Evolutionary conservation across 805 yeast genomes (phyloP).

Genomic region (Komagataella mondaviorum): DNA sequence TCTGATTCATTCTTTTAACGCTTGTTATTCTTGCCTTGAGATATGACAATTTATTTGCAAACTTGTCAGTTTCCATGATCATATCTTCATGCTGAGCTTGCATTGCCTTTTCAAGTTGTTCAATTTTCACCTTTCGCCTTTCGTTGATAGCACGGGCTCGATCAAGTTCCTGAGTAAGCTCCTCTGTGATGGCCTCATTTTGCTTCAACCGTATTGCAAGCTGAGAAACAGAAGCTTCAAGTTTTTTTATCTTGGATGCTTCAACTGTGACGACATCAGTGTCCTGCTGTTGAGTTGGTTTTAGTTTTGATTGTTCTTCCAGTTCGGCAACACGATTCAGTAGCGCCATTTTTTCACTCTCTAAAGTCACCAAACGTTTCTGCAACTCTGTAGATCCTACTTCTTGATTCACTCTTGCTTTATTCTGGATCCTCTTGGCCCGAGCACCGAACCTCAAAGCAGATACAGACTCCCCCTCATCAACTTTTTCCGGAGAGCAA

Average conservation of each 20-base stretch:
- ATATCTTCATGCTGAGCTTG: constrained; percentile 36
- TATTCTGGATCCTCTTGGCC: constrained; percentile 55
- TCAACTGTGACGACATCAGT: not conserved
- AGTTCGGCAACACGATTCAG: constrained; percentile 1
- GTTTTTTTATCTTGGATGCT: not conserved
- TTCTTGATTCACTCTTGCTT: constrained; percentile 51
- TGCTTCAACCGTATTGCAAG: not conserved
- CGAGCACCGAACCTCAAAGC: constrained; percentile 65
- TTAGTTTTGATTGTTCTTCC: not conserved
- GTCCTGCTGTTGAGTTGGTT: not conserved
- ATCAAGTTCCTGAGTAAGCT: constrained; percentile 40
- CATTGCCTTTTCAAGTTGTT: constrained; percentile 34
- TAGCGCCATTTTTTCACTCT: constrained; percentile 1
- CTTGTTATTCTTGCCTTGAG: constrained; percentile 13
- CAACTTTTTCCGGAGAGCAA: constrained; percentile 49
- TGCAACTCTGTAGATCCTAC: constrained; percentile 34
- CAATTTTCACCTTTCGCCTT: constrained; percentile 42
- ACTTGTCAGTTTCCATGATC: constrained; percentile 31
- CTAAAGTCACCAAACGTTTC: constrained; percentile 6
- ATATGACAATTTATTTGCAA: constrained; percentile 27
- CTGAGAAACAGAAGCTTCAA: not conserved
- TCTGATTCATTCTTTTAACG: constrained; percentile 8
- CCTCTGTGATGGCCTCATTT: constrained; percentile 8
- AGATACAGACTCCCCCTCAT: constrained; percentile 54
- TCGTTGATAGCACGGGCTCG: constrained; percentile 43